phyloP scores from a whole-genome alignment of 176 grass and related monocot genomes.

The Canna indica region DNA sequence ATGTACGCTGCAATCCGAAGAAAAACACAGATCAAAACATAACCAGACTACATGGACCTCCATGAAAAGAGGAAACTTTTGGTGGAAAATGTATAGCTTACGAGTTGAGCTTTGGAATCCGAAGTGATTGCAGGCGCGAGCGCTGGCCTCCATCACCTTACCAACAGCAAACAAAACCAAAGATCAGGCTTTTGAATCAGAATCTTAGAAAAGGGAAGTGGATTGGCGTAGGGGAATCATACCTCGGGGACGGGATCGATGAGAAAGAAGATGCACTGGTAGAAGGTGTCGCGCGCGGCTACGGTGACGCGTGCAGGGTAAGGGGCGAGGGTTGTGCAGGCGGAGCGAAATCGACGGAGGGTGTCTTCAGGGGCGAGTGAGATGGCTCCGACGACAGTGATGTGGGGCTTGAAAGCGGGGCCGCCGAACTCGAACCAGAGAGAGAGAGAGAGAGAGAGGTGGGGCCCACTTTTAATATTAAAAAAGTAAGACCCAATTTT shows the following conservation, averaged over 20 bases:
- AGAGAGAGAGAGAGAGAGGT: no score
- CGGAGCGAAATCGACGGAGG: constrained; percentile 38
- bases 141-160: constrained; percentile 58
- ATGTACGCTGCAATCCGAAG: constrained; percentile 48
- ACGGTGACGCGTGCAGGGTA: constrained; percentile 47
- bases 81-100: constrained; percentile 19
- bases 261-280: constrained; percentile 87
- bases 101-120: constrained; percentile 50
- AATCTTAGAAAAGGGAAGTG: neutral
- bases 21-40: no score
- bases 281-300: constrained; percentile 52
- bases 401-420: constrained; percentile 76
- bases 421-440: constrained; percentile 64
- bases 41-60: neutral
- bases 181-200: neutral
- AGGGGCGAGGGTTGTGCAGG: constrained; percentile 27
- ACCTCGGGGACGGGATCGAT: constrained; percentile 71
- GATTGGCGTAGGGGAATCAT: neutral
- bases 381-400: constrained; percentile 70
- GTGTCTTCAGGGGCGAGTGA: constrained; percentile 37
- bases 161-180: neutral
- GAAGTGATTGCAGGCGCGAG: constrained; percentile 49
- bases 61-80: neutral
- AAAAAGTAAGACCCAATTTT: no score
- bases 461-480: no score